Evolutionary conservation across 352 stramenopile species (phyloP), one percentile per base, ranked within the genome.

Genomic region (Globisporangium carolinianum): DNA sequence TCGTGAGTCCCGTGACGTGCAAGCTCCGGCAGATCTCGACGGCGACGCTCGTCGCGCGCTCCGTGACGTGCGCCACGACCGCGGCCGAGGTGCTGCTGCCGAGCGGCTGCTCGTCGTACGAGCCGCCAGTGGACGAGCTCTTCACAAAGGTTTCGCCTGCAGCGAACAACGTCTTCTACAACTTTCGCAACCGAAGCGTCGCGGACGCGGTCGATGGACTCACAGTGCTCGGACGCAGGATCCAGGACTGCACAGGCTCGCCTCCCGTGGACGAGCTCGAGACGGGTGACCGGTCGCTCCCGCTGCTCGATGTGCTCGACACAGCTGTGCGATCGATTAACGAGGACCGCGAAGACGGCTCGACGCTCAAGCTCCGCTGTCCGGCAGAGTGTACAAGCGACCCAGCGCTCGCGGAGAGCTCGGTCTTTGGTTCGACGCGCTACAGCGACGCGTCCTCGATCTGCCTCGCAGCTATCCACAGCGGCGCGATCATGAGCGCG

Each of bases 151-250:
- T 73, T 14, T 89, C 94, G 7, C 75, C 91, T 12, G 64, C 67
- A 41, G 62, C 63, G 47, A 87, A 93, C 72, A 97, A 99, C 60
- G 86, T 98, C 32, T 93, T 97, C 58, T 97, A 98, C 75, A 98
- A 97, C 70, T 93, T 84, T 50, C 63, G 71, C 0, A 73, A 86
- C 41, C 79, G 81, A 4, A 42, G 62, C 15, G 58, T 72, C 10
- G 38, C 38, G 10, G 66, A 89, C 55, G 60, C 75, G 15, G 66
- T 89, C 11, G 59, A 78, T 55, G 67, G 72, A 52, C 51, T 60
- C 57, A 78, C 73, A 63, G 18, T 91, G 49, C 62, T 66, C 61
- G 67, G 89, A 68, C 62, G 90, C 46, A 83, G 65, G 12, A 75
- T 97, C 39, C 95, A 97, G 54, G 83, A 96, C 51, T 99, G 96